These are phyloP conservation scores for Chaetomium sp. DNA, from an alignment of 2,329 filamentous ascomycete genomes.

Conservation along the genomic window DNA sequence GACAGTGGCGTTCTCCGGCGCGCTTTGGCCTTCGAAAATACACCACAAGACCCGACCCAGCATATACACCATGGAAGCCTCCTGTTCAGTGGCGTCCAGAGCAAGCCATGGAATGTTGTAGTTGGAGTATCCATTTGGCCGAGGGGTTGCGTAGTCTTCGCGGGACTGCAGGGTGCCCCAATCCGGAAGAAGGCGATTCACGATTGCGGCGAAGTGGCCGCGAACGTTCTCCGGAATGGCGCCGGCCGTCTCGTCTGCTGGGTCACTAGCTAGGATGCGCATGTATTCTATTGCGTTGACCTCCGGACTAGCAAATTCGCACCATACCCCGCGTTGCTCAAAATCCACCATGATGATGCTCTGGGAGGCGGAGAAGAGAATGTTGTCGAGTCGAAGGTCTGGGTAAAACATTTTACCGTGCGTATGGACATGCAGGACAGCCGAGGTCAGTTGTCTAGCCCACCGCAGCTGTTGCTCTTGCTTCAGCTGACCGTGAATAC, in stretches of 20 bases:
- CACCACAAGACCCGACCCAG: slow-evolving; percentile 56
- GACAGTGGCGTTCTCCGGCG: slow-evolving; percentile 49
- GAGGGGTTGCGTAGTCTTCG: slow-evolving; percentile 34
- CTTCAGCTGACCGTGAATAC: slow-evolving; percentile 39
- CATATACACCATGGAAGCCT: slow-evolving; percentile 57
- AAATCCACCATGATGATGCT: slow-evolving; percentile 54
- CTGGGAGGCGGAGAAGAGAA: slow-evolving; percentile 43
- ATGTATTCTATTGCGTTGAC: slow-evolving; percentile 54
- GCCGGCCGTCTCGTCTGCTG: slow-evolving; percentile 27
- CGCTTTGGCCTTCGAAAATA: slow-evolving; percentile 54
- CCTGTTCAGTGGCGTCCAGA: slow-evolving; percentile 45
- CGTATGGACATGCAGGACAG: slow-evolving; percentile 44
- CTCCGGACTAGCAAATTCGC: slow-evolving; percentile 54
- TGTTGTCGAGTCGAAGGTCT: slow-evolving; percentile 54
- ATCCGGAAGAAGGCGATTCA: slow-evolving; percentile 39
- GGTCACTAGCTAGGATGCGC: slow-evolving; percentile 45
- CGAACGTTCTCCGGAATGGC: slow-evolving; percentile 34
- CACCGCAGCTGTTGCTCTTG: slow-evolving; percentile 44
- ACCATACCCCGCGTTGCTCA: slow-evolving; percentile 58
- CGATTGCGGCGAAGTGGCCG: slow-evolving; percentile 35
- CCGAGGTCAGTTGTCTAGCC: slow-evolving; percentile 46
- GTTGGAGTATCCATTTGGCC: slow-evolving; percentile 25
- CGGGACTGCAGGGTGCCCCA: slow-evolving; percentile 38
- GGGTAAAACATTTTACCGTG: slow-evolving; percentile 46
- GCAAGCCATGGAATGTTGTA: slow-evolving; percentile 53